These are phyloP conservation scores for Dendrobium nobile DNA, from an alignment of 106 monocot genomes.

Conservation along the genomic window DNA sequence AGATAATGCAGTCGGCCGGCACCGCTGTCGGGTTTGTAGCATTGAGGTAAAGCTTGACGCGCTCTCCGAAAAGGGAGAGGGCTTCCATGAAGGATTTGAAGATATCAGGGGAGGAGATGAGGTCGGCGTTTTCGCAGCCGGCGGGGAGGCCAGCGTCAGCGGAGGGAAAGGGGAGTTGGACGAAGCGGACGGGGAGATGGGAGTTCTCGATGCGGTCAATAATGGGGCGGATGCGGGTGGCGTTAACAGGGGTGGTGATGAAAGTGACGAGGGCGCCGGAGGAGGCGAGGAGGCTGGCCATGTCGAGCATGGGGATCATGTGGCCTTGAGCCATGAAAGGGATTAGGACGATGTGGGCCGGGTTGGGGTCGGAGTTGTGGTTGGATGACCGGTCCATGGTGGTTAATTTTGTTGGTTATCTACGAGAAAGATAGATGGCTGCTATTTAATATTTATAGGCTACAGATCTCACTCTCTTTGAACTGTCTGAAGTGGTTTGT, in stretches of 20 bases:
- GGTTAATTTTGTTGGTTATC: not conserved
- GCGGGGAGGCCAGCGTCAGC: slow-evolving; percentile 6
- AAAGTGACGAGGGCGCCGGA: not conserved
- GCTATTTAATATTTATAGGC: too few relatives aligned
- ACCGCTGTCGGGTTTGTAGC: not conserved
- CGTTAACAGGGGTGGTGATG: not conserved
- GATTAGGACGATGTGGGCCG: not conserved
- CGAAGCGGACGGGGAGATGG: not conserved
- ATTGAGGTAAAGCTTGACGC: not conserved
- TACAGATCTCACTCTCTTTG: too few relatives aligned
- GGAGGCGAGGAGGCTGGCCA: not conserved
- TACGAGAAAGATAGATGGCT: not conserved
- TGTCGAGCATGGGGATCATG: not conserved
- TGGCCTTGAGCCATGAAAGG: slow-evolving; percentile 1
- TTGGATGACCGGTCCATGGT: not conserved
- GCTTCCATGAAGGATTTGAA: not conserved
- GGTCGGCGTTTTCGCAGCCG: not conserved
- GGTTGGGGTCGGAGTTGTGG: not conserved
- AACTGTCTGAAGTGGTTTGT: too few relatives aligned
- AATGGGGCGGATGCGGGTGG: not conserved
- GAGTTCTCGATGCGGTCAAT: not conserved
- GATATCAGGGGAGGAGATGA: slow-evolving; percentile 6
- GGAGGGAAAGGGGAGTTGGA: not conserved
- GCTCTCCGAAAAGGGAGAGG: not conserved
- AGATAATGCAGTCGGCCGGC: slow-evolving; percentile 37